Evolutionary conservation across 2,329 filamentous ascomycete species (phyloP), one percentile per base, ranked within the genome.

Genomic region (Emydomyces testavorans): DNA sequence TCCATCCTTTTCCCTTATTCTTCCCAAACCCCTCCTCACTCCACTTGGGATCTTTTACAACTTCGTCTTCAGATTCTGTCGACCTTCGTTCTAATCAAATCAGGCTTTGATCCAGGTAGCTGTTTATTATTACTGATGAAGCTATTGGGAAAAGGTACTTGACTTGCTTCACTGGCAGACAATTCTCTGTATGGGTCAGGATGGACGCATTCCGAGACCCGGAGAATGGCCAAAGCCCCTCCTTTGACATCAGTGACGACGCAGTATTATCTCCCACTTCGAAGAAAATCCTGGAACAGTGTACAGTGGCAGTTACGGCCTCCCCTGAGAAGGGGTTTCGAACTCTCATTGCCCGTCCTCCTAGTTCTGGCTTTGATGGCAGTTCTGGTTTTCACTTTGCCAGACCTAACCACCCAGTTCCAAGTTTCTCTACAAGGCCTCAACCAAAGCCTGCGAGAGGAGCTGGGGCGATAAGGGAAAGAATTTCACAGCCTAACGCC

Each of bases 341-440:
- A 23, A 43, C 59, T 6, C 52, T 65, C 28, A 58, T 66, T 50
- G 54, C 61, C 34, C 61, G 63, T 1, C 64, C 63, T 10, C 46
- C 54, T 16, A 64, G 56, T 35, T 60, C 60, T 5, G 58, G 54
- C 1, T 50, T 62, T 20, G 59, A 66, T 36, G 38, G 54, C 15
- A 31, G 54, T 26, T 47, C 26, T 6, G 53, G 52, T 1, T 65
- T 68, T 48, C 61, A 58, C 4, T 68, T 67, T 49, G 52, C 59
- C 13, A 65, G 59, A 43, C 65, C 62, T 20, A 53, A 46, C 16
- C 54, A 52, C 24, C 52, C 55, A 35, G 54, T 48, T 13, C 42
- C 45, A 15, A 51, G 41, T 29, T 53, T 54, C 21, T 50, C 46
- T 35, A 39, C 36, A 23, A 38, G 49, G 11, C 51, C 48, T 2